Conservation (phyloP, 192 early-diverging fungal genomes). For the Allomyces macrogynus region DNA sequence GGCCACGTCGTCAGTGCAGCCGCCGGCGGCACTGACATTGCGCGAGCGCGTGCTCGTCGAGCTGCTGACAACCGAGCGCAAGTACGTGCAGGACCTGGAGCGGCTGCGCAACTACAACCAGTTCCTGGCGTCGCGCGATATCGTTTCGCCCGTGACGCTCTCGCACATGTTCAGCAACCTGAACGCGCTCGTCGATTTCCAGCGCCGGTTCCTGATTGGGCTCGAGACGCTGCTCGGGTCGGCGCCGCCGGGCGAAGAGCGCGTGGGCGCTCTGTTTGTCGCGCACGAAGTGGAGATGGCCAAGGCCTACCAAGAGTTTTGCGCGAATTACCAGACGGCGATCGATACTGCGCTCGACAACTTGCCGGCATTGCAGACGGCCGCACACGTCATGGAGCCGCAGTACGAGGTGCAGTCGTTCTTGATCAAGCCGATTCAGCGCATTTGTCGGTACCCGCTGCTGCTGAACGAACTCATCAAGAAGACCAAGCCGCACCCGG, state of each 20-base stretch:
- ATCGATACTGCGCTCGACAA: constrained; percentile 48
- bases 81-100: constrained; percentile 76
- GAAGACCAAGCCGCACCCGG: constrained; percentile 23
- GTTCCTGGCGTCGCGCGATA: constrained; percentile 42
- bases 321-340: constrained; percentile 68
- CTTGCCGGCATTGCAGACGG: constrained; percentile 29
- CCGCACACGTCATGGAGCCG: constrained; percentile 49
- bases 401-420: constrained; percentile 68
- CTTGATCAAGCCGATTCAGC: constrained; percentile 93
- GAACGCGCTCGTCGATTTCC: constrained; percentile 83
- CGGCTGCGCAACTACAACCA: constrained; percentile 54
- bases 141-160: constrained; percentile 59
- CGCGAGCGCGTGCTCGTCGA: constrained; percentile 74
- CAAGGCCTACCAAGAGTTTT: constrained; percentile 76
- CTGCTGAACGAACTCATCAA: constrained; percentile 49
- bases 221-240: constrained; percentile 58
- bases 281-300: constrained; percentile 25
- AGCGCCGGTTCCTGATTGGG: constrained; percentile 77
- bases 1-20: background rate
- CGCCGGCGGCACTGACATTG: background rate
- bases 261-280: constrained; percentile 72
- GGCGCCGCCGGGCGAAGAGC: constrained; percentile 53
- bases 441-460: constrained; percentile 95
- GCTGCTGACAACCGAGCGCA: constrained; percentile 79
- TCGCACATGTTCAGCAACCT: constrained; percentile 82